Evolutionary conservation across 208 protist species (phyloP).

Genomic region (Vickermania spadyakhi): DNA sequence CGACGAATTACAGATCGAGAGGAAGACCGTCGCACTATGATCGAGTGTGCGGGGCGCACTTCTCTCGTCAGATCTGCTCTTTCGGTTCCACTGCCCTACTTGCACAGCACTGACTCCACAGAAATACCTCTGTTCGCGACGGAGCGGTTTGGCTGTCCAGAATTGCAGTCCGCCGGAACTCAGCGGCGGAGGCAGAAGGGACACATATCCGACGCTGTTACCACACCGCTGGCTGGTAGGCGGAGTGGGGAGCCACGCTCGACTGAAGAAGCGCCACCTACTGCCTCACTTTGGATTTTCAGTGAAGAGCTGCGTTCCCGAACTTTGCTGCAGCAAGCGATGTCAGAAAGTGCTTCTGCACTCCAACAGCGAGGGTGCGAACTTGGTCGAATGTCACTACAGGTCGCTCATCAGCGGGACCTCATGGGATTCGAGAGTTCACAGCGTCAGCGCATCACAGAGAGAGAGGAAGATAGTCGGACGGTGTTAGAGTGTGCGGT

Average conservation of each 20-base stretch:
- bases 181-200: no score
- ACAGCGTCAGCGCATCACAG: background rate
- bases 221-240: no score
- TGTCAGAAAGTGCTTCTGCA: background rate
- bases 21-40: background rate
- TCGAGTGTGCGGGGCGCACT: background rate
- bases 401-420: background rate
- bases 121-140: no score
- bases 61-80: no score
- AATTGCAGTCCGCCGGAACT: no score
- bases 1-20: background rate
- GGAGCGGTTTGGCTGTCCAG: no score
- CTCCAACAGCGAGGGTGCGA: background rate
- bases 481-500: background rate
- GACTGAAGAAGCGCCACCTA: no score
- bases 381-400: background rate
- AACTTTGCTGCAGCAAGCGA: background rate
- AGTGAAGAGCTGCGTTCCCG: background rate
- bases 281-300: no score
- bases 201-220: no score
- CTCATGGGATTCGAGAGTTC: background rate
- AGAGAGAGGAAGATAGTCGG: background rate
- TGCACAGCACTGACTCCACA: no score
- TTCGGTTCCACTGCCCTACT: no score
- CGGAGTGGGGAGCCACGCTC: no score